Percentiles rank a stretch among this genome's conserved stretches.
Evolutionary conservation across 148 eudicot genomes (phyloP).

Genomic region (Rheum nobile): DNA sequence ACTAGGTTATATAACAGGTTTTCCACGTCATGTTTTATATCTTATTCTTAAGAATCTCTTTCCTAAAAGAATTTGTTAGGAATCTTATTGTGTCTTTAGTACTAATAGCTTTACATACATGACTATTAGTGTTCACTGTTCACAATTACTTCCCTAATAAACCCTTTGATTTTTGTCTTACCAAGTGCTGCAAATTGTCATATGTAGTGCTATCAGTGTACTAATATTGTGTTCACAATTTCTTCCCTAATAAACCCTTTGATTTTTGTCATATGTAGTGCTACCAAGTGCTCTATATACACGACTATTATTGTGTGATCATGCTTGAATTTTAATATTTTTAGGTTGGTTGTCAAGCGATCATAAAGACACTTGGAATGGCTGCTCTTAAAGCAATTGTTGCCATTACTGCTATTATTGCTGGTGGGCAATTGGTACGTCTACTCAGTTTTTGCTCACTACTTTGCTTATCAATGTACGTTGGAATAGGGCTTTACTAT

Average conservation of each 20-base stretch:
- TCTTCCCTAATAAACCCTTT: too few relatives aligned
- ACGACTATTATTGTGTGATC: background rate
- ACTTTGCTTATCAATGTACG: background rate
- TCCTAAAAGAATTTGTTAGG: background rate
- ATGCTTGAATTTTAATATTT: conserved; percentile 6
- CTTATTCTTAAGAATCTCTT: background rate
- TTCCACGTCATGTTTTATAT: background rate
- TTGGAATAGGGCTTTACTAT: background rate
- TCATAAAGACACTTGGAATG: conserved; percentile 91
- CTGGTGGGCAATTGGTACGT: conserved; percentile 97
- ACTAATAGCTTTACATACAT: too few relatives aligned
- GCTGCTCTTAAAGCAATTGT: conserved; percentile 96
- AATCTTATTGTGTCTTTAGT: background rate
- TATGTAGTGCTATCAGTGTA: background rate
- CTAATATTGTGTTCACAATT: too few relatives aligned
- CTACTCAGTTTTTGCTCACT: background rate
- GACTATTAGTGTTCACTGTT: too few relatives aligned
- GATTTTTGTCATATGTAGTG: too few relatives aligned
- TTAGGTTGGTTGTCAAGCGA: conserved; percentile 91
- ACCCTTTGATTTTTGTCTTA: background rate
- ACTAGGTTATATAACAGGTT: background rate
- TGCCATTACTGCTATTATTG: conserved; percentile 91
- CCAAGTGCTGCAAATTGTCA: background rate
- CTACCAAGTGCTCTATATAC: background rate
- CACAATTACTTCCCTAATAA: background rate